Conservation (phyloP, 73 alveolate species). For the Blepharisma japonicum region DNA sequence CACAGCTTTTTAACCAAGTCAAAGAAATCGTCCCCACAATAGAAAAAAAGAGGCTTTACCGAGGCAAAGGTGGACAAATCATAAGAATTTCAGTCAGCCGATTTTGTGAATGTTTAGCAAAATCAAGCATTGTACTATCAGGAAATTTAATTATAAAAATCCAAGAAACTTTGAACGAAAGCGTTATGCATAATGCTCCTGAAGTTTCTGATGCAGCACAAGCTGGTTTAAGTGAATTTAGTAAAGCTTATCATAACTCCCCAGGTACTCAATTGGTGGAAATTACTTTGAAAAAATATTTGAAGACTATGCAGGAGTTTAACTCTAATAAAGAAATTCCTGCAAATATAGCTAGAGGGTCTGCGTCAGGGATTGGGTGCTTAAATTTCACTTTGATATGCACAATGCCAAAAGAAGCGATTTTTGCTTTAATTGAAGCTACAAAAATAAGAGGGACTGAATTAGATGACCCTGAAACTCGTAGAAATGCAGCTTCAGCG, state of each 20-base stretch:
- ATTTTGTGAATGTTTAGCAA: conserved; percentile 65
- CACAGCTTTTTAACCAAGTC: conserved; percentile 30
- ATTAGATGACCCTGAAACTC: conserved; percentile 69
- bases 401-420: conserved; percentile 40
- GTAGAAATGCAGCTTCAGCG: conserved; percentile 78
- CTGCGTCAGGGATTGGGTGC: conserved; percentile 78
- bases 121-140: conserved; percentile 62
- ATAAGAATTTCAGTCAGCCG: conserved; percentile 91
- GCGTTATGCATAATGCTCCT: conserved; percentile 71
- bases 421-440: conserved; percentile 39
- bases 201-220: conserved; percentile 80
- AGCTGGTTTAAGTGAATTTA: conserved; percentile 59
- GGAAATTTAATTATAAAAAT: conserved; percentile 48
- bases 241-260: conserved; percentile 55
- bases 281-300: conserved; percentile 42
- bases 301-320: conserved; percentile 59
- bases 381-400: conserved; percentile 46
- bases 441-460: not conserved
- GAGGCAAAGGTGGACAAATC: conserved; percentile 98
- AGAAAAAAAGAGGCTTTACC: conserved; percentile 78
- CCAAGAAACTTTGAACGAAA: conserved; percentile 69
- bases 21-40: conserved; percentile 56
- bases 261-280: conserved; percentile 41
- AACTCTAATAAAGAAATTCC: conserved; percentile 66
- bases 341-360: conserved; percentile 75